Percentiles rank a stretch among this genome's conserved stretches.
Conservation (phyloP, 1,139 yeast species). For the Blastobotrys apis region DNA sequence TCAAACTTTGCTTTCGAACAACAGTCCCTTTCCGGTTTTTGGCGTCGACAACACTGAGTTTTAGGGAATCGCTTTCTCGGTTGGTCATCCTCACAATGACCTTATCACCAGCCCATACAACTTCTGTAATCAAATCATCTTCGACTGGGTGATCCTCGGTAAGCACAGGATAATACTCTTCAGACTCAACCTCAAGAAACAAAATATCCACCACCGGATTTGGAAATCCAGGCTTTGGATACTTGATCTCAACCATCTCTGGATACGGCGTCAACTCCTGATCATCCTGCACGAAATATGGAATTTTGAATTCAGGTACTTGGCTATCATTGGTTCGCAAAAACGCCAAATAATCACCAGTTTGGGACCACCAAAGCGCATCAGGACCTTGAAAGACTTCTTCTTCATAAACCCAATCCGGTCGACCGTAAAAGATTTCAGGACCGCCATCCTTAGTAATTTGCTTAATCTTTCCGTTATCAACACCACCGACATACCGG, state of each 20-base stretch:
- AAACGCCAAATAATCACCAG: conserved; percentile 60
- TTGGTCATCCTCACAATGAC: conserved; percentile 66
- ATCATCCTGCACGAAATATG: conserved; percentile 49
- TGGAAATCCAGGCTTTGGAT: conserved; percentile 83
- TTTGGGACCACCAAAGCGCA: conserved; percentile 86
- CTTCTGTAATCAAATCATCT: conserved; percentile 64
- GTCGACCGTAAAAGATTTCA: conserved; percentile 72
- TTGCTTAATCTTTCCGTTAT: conserved; percentile 32
- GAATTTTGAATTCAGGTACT: conserved; percentile 63
- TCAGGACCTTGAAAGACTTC: conserved; percentile 65
- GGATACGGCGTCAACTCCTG: conserved; percentile 53
- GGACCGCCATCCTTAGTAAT: conserved; percentile 68
- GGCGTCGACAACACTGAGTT: conserved; percentile 53
- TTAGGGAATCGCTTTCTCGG: conserved; percentile 59
- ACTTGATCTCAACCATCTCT: conserved; percentile 51
- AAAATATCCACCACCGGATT: conserved; percentile 60
- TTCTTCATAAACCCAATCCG: conserved; percentile 98
- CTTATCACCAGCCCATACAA: conserved; percentile 58
- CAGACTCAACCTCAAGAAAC: conserved; percentile 41
- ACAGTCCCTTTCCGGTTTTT: conserved; percentile 36
- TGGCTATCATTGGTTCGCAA: conserved; percentile 65
- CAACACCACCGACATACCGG: conserved; percentile 34
- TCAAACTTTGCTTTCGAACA: conserved; percentile 45
- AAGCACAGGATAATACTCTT: conserved; percentile 29
- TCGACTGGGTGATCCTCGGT: conserved; percentile 28